phyloP scores from a whole-genome alignment of 192 early-diverging fungal genomes.

The Ambispora gerdemannii region DNA sequence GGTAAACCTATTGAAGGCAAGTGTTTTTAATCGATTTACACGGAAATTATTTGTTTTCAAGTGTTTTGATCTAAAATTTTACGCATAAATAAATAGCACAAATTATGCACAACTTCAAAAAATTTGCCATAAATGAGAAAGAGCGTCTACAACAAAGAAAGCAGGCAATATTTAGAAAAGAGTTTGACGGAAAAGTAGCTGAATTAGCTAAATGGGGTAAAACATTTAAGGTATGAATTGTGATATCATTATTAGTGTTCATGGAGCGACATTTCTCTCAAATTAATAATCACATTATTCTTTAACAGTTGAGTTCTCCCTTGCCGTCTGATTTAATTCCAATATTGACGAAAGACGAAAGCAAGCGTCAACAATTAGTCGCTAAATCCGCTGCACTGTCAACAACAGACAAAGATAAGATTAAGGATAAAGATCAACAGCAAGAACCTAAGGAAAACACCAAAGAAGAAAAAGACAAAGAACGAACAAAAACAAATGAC shows the following conservation, averaged over 20 bases:
- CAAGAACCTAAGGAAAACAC: constrained; percentile 13
- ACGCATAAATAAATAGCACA: constrained; percentile 44
- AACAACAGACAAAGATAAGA: constrained; percentile 9
- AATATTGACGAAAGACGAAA: constrained; percentile 62
- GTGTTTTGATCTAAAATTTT: too few species aligned
- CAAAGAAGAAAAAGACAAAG: constrained; percentile 30
- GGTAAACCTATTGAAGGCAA: constrained; percentile 27
- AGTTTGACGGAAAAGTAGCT: constrained; percentile 68
- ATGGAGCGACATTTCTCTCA: too few species aligned
- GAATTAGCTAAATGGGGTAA: constrained; percentile 80
- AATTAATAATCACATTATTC: not conserved
- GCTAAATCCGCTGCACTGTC: constrained; percentile 10
- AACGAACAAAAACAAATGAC: constrained; percentile 22
- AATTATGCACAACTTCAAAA: constrained; percentile 49
- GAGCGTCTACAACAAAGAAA: constrained; percentile 72
- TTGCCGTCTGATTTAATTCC: constrained; percentile 79
- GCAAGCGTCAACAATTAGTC: not conserved
- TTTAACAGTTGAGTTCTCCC: constrained; percentile 66
- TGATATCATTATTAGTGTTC: not conserved
- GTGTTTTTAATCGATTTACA: too few species aligned
- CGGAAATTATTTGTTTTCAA: too few species aligned
- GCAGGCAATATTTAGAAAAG: constrained; percentile 68
- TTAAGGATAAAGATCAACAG: constrained; percentile 6
- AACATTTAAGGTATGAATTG: constrained; percentile 53
- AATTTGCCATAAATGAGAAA: constrained; percentile 77